Evolutionary conservation across 2,329 filamentous ascomycete genomes (phyloP), one percentile per base, ranked within the genome.

Genomic region (Epichloe scottii): DNA sequence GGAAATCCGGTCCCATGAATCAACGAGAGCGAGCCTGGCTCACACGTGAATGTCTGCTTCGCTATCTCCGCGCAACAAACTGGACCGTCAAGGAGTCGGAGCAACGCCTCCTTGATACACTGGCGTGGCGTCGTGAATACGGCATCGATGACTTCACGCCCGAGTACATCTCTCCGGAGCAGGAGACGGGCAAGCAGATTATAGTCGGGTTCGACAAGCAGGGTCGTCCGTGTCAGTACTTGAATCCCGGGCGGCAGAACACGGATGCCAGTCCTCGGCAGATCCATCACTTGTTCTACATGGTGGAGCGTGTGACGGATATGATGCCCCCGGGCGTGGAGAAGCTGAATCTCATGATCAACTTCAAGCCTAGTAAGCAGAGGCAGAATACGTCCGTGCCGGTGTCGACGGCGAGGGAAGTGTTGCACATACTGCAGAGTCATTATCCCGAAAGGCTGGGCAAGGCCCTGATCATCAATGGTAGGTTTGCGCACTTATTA

Each of bases 181-280:
- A 96, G 67, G 89, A 91, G 71, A 97, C 91, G 10, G 93, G 93
- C 58, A 98, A 98, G 74, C 91, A 97, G 68, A 77, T 95, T 52
- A 76, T 95, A 52, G 68, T 93, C 19, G 93, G 93, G 41, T 98
- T 82, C 68, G 93, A 98, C 71, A 87, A 84, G 53, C 74, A 88
- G 54, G 85, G 78, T 47, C 77, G 91, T n/a, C 89, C 90, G 2
- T 96, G 90, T 66, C 81, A 93, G 62, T 96, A 96, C 69, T 78
- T 98, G 53, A 85, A 86, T 64, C 93, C 93, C 1, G 87, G 84
- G 34, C 82, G 85, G 58, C 93, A 98, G 71, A 98, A 98, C 73
- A 97, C 93, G 1, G 84, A 94, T 59, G 78, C 82, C 51, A 86
- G 82, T 55, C 87, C 89, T 38, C 79, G 88, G 59, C 93, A 97